These are phyloP conservation scores for Hippophae gyantsensis DNA, from an alignment of 306 rosid genomes.

Conservation along the genomic window DNA sequence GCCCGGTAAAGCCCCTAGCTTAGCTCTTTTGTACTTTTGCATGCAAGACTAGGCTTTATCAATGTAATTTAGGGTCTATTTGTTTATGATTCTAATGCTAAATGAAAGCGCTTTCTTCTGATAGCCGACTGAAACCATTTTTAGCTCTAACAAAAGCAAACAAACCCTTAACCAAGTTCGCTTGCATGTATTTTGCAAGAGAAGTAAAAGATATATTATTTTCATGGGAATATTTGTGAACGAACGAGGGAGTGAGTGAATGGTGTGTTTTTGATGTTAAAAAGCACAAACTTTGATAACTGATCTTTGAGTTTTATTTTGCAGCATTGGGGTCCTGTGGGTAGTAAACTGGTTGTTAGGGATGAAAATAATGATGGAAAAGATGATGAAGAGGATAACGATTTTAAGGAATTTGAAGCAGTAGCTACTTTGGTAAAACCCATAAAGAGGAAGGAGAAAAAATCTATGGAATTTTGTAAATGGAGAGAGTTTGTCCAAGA, in stretches of 20 bases:
- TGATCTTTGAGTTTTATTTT: constrained; percentile 24
- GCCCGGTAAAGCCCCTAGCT: constrained; percentile 50
- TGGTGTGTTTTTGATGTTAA: neutral
- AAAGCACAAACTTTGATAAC: constrained; percentile 4
- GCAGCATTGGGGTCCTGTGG: constrained; percentile 74
- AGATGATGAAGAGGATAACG: constrained; percentile 35
- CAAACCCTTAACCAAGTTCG: too few species aligned
- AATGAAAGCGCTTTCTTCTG: too few species aligned
- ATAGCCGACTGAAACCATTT: too few species aligned
- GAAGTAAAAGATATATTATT: neutral
- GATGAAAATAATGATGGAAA: constrained; percentile 20
- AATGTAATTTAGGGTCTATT: neutral
- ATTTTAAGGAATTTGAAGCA: constrained; percentile 31
- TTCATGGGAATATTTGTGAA: neutral
- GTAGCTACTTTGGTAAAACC: constrained; percentile 56
- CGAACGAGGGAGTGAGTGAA: neutral
- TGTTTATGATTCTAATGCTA: neutral
- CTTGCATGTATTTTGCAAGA: too few species aligned
- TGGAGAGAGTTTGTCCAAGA: constrained; percentile 48
- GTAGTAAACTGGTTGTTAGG: constrained; percentile 22
- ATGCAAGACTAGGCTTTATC: neutral
- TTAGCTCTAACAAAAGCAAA: too few species aligned
- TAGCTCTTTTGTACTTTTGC: neutral
- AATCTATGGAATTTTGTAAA: constrained; percentile 49
- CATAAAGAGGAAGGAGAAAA: constrained; percentile 49